Evolutionary conservation across 2,329 filamentous ascomycete species (phyloP), one percentile per base, ranked within the genome.

Genomic region (Fusarium newnesense): DNA sequence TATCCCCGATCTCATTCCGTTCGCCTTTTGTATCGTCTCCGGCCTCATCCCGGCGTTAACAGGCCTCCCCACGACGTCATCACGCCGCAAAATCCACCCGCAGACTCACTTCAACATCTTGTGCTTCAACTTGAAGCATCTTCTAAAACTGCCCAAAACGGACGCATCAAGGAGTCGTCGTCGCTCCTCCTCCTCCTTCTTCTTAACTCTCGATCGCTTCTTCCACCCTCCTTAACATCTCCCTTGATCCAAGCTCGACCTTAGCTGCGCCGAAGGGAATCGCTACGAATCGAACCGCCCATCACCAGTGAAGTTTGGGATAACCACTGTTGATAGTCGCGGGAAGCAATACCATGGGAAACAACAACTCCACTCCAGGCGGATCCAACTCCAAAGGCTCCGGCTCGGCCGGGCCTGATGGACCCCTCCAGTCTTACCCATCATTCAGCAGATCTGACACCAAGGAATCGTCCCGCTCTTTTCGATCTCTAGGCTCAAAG

Each of bases 371-470:
- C 77, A 90, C 89, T 78, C 87, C 89, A 80, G 83, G 85, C 77
- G 85, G 74, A 62, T 72, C 74, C 37, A 82, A 82, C 68, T 82
- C 85, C 77, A 93, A 89, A 83, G 84, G 84, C 75, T 85, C 85
- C 44, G 84, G 83, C 70, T 75, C 81, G 46, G 80, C 83, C 67
- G 84, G 84, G 67, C 80, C 81, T 67, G 86, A 89, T 69, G 79
- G 76, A 30, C 62, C 75, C 49, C 85, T 98, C 67, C 92, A 94
- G 82, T 93, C 94, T 36, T 97, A 96, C 82, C 96, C 95, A 34
- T 97, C 96, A 34, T 96, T 98, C 81, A 93, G 92, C 84, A 93
- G 93, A 81, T 94, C 95, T 64, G 96, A 98, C 80, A 98, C 96
- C 34, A 96, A 95, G 81, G 95, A 97, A 75, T 98, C 95, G 11